phyloP scores from a whole-genome alignment of 108 stramenopile species.

The Fragilaria crotonensis region DNA sequence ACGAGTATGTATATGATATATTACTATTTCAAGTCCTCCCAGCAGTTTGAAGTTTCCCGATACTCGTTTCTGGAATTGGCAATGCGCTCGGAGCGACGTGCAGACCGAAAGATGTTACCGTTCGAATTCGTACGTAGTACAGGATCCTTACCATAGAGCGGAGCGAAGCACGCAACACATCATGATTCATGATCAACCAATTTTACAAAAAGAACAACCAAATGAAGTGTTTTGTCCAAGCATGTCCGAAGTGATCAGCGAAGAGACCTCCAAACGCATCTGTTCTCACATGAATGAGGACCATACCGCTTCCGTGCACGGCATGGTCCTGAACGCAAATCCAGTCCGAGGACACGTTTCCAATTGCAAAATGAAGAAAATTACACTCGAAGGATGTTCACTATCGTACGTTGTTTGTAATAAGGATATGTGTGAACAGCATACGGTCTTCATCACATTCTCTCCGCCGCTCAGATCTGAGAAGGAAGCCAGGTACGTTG shows the following conservation, averaged over 20 bases:
- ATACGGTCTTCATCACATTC: constrained; percentile 10
- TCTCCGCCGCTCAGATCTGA: constrained; percentile 14
- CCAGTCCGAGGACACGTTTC: neutral
- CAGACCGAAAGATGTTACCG: too few relatives aligned
- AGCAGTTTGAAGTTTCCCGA: too few relatives aligned
- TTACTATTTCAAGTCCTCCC: too few relatives aligned
- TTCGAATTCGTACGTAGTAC: too few relatives aligned
- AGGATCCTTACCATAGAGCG: too few relatives aligned
- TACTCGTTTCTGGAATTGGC: too few relatives aligned
- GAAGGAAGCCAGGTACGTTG: constrained; percentile 3
- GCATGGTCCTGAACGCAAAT: neutral
- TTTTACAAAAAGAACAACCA: too few relatives aligned
- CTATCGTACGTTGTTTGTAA: constrained; percentile 7
- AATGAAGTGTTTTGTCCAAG: too few relatives aligned
- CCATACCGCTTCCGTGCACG: constrained; percentile 8
- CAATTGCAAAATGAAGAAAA: neutral
- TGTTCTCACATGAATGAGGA: constrained; percentile 19
- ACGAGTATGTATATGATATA: too few relatives aligned
- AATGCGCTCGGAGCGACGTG: too few relatives aligned
- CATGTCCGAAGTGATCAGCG: neutral
- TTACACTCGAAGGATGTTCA: neutral
- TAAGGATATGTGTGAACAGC: constrained; percentile 11
- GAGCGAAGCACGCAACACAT: too few relatives aligned
- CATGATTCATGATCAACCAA: too few relatives aligned
- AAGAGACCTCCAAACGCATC: constrained; percentile 6